These are phyloP conservation scores for Elsinoe australis DNA, from an alignment of 2,329 filamentous ascomycete genomes.

Conservation along the genomic window DNA sequence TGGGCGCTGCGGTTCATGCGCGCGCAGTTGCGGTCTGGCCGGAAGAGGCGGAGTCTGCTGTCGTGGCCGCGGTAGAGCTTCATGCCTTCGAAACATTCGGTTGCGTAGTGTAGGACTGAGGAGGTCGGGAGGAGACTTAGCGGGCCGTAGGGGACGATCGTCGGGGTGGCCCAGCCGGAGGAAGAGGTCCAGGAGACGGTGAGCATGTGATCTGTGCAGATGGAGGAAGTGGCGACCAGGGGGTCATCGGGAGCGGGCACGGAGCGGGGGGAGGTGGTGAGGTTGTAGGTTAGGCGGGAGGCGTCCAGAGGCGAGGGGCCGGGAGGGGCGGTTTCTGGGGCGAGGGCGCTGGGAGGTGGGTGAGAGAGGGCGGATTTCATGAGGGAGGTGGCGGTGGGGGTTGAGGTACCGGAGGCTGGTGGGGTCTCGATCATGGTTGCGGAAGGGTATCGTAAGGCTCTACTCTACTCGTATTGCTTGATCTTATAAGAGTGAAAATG, in stretches of 20 bases:
- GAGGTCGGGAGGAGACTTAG: conserved; percentile 73
- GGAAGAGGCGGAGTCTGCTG: conserved; percentile 67
- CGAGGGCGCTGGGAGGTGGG: conserved; percentile 20
- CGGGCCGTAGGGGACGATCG: conserved; percentile 69
- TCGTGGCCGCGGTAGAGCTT: conserved; percentile 65
- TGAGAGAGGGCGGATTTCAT: conserved; percentile 34
- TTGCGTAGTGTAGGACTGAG: conserved; percentile 78
- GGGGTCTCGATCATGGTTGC: conserved; percentile 25
- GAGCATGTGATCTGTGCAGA: conserved; percentile 82
- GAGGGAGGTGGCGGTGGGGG: conserved; percentile 30
- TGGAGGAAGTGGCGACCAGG: conserved; percentile 35
- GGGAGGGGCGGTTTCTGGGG: conserved; percentile 22
- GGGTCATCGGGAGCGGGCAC: conserved; percentile 36
- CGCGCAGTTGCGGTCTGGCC: conserved; percentile 63
- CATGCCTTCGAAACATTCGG: conserved; percentile 82
- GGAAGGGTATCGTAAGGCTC: background rate
- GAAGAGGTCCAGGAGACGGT: conserved; percentile 58
- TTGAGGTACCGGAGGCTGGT: conserved; percentile 30
- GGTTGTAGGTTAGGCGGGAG: conserved; percentile 36
- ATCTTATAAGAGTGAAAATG: too few relatives aligned
- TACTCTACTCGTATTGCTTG: too few relatives aligned
- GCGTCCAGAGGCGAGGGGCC: conserved; percentile 36
- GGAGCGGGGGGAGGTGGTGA: conserved; percentile 35
- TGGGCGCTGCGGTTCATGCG: conserved; percentile 50
- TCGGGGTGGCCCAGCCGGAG: conserved; percentile 64